Base-by-base conservation (phyloP, 768 basidiomycete genomes). In the Russula ochroleuca region DNA sequence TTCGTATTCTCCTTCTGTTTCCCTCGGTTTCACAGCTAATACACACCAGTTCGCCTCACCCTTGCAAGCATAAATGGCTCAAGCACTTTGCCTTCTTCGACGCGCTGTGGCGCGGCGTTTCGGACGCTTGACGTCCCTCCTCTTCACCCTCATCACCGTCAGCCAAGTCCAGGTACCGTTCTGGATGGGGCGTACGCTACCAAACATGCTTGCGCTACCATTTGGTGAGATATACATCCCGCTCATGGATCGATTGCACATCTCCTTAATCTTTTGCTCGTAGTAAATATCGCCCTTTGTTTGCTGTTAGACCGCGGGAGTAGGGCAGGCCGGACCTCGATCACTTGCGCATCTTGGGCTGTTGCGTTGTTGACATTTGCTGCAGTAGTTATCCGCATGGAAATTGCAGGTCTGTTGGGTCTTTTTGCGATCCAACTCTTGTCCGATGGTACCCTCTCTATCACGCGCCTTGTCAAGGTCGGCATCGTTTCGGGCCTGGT, bases 151-250 rank as follows among this genome's bases (percentile, higher is more conserved):
- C 0, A 72, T 97, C n/a, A 85, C 85, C 4, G 80, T 84, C 67
- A 84, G 87, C 0, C 94, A 96, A 71, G 98, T 97, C 71, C 97
- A 98, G 72, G 71, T 95, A 6, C 86, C 87, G 8, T 99, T 92
- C 73, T 98, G 93, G 87, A 91, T 94, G 80, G 86, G 94, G 2
- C 77, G 97, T 59, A 97, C 96, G 0, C 74, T 98, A 8, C 96
- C 97, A 1, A 99, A 98, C 73, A 96, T 94, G 86, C 86, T 94
- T 65, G 94, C 94, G 4, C 75, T 94, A 19, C 77, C 89, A 2
- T 84, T 87, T 50, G 90, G 94, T 95, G 66, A 25, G 75, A 67
- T n/a, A 51, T 40, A 31, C 45, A 57, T 31, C 4, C 5, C 35
- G 2, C 19, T 56, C 37, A 50, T n/a, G 45, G 17, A 38, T 55